These are phyloP conservation scores for Trapa bicornis DNA, from an alignment of 345 rosid genomes.

Conservation along the genomic window DNA sequence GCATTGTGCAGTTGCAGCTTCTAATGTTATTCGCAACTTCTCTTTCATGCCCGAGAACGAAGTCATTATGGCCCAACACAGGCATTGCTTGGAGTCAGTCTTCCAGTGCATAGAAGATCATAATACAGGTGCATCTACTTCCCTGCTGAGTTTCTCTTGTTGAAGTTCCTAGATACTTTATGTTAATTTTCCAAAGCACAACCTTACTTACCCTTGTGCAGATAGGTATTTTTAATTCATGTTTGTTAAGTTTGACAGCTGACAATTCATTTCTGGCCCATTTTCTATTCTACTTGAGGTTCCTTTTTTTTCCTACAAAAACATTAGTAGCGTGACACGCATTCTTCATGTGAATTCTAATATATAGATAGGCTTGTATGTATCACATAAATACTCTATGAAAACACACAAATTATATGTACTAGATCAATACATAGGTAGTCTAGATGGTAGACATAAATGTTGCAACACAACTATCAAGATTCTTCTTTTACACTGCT, in stretches of 20 bases:
- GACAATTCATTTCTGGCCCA: not conserved
- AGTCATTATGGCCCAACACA: conserved; percentile 81
- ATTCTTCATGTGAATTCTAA: too few species aligned
- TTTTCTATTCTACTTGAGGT: not conserved
- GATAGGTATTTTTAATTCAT: not conserved
- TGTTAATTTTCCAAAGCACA: not conserved
- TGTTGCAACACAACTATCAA: not conserved
- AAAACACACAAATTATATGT: not conserved
- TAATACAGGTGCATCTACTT: conserved; percentile 34
- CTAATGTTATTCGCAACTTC: conserved; percentile 84
- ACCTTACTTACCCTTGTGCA: not conserved
- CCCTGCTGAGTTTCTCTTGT: not conserved
- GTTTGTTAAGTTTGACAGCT: not conserved
- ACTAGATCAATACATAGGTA: not conserved
- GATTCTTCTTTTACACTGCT: not conserved
- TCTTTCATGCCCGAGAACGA: conserved; percentile 99
- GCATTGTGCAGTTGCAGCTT: conserved; percentile 82
- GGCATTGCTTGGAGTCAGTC: conserved; percentile 94
- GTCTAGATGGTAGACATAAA: not conserved
- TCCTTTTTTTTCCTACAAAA: too few species aligned
- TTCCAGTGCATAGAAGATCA: conserved; percentile 91
- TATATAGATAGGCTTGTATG: too few species aligned
- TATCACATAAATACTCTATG: too few species aligned
- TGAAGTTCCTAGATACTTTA: not conserved
- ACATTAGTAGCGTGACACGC: too few species aligned